Conservation (phyloP, 192 early-diverging fungal genomes). For the Coemansia sp. region DNA sequence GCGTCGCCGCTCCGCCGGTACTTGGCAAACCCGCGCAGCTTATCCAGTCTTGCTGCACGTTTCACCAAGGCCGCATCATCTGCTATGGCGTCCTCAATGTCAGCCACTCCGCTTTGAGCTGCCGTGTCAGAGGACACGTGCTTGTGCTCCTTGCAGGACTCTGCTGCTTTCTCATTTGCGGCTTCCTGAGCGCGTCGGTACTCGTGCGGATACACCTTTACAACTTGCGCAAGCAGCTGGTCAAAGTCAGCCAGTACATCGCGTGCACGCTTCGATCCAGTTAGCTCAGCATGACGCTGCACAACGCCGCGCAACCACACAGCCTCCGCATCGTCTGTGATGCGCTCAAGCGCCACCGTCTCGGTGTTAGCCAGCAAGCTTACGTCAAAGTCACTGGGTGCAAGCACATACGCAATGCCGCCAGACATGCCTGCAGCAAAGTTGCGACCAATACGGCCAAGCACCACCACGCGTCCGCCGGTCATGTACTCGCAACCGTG, state of each 20-base stretch:
- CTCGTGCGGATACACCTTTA: conserved; percentile 93
- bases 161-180: conserved; percentile 47
- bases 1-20: conserved; percentile 85
- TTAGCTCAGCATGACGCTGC: conserved; percentile 76
- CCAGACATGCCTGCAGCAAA: conserved; percentile 99
- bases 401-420: conserved; percentile 93
- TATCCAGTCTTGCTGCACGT: conserved; percentile 77
- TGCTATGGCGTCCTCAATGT: conserved; percentile 86
- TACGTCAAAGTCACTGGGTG: conserved; percentile 53
- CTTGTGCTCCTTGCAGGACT: background rate
- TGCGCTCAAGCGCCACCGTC: conserved; percentile 84
- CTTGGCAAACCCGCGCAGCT: conserved; percentile 92
- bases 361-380: conserved; percentile 78
- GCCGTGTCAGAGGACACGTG: conserved; percentile 12
- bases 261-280: conserved; percentile 76
- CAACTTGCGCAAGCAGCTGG: conserved; percentile 70
- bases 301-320: conserved; percentile 72
- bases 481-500: conserved; percentile 99
- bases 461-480: conserved; percentile 87
- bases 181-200: conserved; percentile 79
- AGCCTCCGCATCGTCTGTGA: conserved; percentile 69
- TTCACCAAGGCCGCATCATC: conserved; percentile 73
- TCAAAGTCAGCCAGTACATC: conserved; percentile 69
- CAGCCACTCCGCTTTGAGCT: conserved; percentile 49
- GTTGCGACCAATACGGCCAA: conserved; percentile 90